Conservation (phyloP, 257 asterid species). For the Solanum phureja region DNA sequence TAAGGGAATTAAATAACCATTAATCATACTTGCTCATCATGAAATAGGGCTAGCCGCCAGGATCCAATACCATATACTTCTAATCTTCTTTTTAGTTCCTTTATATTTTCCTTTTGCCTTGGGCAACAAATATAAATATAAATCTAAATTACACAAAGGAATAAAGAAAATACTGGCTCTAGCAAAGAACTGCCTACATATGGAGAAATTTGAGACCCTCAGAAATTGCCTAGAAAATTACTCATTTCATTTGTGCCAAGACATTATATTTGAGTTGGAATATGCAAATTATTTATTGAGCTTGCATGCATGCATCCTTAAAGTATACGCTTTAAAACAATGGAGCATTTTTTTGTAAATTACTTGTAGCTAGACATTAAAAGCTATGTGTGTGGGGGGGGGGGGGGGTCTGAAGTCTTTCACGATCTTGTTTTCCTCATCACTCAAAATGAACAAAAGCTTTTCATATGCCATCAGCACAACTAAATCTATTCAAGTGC, state of each 20-base stretch:
- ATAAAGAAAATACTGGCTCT: neutral
- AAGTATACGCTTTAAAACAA: neutral
- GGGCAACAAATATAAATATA: neutral
- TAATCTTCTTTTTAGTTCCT: neutral
- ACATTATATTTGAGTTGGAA: neutral
- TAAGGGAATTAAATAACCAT: neutral
- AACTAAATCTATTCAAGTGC: neutral
- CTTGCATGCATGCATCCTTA: neutral
- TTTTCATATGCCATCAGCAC: neutral
- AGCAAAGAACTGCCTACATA: neutral
- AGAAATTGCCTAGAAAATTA: neutral
- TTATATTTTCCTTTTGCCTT: neutral
- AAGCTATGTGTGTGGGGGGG: neutral
- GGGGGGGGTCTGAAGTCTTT: neutral
- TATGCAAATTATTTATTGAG: neutral
- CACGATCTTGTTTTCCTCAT: neutral
- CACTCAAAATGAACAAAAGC: neutral
- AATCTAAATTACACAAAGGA: neutral
- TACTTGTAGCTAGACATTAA: too few relatives aligned
- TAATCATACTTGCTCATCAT: neutral
- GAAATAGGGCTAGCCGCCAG: neutral
- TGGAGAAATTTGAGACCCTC: neutral
- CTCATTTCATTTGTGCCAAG: neutral
- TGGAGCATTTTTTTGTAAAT: too few relatives aligned
- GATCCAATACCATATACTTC: neutral